These are phyloP conservation scores for Corynascus novoguineensis DNA, from an alignment of 495 filamentous ascomycete species.

Conservation along the genomic window DNA sequence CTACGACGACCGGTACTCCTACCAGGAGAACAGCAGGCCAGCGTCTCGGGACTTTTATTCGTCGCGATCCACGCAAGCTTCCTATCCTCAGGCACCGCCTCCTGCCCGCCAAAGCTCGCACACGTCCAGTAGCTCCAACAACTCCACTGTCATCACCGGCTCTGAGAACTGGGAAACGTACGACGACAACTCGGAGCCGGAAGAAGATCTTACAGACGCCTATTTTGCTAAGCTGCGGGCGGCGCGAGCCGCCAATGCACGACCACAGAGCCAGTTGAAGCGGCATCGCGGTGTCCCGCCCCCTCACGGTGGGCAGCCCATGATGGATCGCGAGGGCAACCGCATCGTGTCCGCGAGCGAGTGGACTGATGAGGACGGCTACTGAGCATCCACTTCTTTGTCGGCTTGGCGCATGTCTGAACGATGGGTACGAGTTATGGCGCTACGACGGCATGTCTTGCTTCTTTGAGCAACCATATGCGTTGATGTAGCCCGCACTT, in stretches of 20 bases:
- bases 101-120: conserved; percentile 61
- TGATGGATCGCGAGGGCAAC: conserved; percentile 44
- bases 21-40: conserved; percentile 27
- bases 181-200: conserved; percentile 69
- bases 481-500: conserved; percentile 7
- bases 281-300: conserved; percentile 40
- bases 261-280: conserved; percentile 28
- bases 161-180: conserved; percentile 97
- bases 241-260: conserved; percentile 39
- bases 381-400: conserved; percentile 22
- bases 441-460: conserved; percentile 15
- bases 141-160: conserved; percentile 62
- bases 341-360: conserved; percentile 49
- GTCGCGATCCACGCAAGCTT: conserved; percentile 17
- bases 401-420: conserved; percentile 1
- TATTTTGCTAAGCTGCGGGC: conserved; percentile 73
- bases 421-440: conserved; percentile 16
- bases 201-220: conserved; percentile 63
- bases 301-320: conserved; percentile 29
- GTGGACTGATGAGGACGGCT: conserved; percentile 53
- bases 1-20: conserved; percentile 59
- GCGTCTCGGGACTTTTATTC: conserved; percentile 31
- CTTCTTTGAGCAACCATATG: conserved; percentile 11
- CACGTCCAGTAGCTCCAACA: conserved; percentile 53
- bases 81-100: conserved; percentile 34